Conservation (phyloP, 768 basidiomycete species). For the Serendipita indica region DNA sequence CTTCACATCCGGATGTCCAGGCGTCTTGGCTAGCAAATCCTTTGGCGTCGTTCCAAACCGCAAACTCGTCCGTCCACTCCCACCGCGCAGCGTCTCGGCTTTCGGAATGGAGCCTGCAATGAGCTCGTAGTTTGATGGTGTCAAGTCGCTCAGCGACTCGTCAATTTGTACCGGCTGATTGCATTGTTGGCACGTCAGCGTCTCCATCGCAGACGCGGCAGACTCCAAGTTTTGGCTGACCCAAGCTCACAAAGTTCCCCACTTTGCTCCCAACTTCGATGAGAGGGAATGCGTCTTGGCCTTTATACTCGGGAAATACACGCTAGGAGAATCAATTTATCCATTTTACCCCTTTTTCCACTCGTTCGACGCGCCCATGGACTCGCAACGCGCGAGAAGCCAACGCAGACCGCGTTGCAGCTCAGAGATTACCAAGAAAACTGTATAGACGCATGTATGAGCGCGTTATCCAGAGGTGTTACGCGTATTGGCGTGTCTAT, state of each 20-base stretch:
- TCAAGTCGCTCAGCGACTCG: conserved; percentile 76
- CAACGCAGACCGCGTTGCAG: no score
- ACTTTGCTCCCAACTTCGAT: no score
- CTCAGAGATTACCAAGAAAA: conserved; percentile 7
- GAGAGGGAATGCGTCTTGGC: no score
- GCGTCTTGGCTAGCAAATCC: conserved; percentile 27
- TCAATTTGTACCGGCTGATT: conserved; percentile 87
- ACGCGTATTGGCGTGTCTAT: conserved; percentile 71
- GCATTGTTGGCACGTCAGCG: conserved; percentile 58
- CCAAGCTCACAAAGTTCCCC: no score
- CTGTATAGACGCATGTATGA: conserved; percentile 1
- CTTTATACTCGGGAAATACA: no score
- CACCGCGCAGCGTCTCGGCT: conserved; percentile 29
- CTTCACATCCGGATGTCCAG: conserved; percentile 38
- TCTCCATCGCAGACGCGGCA: conserved; percentile 8
- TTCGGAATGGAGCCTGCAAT: conserved; percentile 57
- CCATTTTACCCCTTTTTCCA: no score
- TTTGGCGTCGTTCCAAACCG: background rate
- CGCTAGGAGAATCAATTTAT: no score
- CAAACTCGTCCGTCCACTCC: conserved; percentile 29
- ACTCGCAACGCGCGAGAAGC: no score
- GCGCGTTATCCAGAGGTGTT: conserved; percentile 26
- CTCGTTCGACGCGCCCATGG: no score
- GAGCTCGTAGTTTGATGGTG: conserved; percentile 78
- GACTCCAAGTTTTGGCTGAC: background rate